Evolutionary conservation across 2,329 filamentous ascomycete genomes (phyloP).

Genomic region (Sporothrix brasiliensis): DNA sequence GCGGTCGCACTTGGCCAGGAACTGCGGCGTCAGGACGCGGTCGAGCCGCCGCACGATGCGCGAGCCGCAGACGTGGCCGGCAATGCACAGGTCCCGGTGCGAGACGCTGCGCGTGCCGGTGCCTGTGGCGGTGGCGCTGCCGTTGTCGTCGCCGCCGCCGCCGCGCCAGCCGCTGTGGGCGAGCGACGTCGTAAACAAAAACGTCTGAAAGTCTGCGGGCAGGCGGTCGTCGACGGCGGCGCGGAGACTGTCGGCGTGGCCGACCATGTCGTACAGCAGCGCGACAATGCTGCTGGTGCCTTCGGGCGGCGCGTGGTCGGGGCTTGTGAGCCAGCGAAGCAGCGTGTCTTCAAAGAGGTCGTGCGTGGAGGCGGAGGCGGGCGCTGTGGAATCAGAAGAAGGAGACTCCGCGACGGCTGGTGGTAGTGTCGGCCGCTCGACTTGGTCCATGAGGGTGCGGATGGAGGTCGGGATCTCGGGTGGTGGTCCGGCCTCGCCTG

Average conservation of each 20-base stretch:
- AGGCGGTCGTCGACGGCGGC: constrained; percentile 37
- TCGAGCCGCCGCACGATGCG: constrained; percentile 42
- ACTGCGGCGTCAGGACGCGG: constrained; percentile 41
- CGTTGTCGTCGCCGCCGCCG: background rate
- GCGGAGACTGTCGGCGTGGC: constrained; percentile 36
- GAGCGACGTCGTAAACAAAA: constrained; percentile 41
- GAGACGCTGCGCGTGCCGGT: constrained; percentile 21
- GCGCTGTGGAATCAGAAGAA: too few species aligned
- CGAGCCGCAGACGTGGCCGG: constrained; percentile 39
- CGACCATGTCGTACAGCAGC: constrained; percentile 39
- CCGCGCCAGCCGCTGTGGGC: constrained; percentile 38
- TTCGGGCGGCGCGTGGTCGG: constrained; percentile 37
- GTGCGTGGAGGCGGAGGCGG: background rate
- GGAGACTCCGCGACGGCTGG: background rate
- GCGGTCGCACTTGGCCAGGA: constrained; percentile 37
- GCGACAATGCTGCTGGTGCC: constrained; percentile 41
- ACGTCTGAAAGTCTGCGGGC: constrained; percentile 39
- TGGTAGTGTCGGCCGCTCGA: constrained; percentile 30
- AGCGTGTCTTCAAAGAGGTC: constrained; percentile 39
- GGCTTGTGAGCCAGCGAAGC: constrained; percentile 40
- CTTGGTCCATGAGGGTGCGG: constrained; percentile 31
- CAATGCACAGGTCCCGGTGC: constrained; percentile 36
- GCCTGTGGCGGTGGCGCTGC: constrained; percentile 29
- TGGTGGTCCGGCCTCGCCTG: constrained; percentile 25
- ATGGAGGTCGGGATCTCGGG: constrained; percentile 33